These are phyloP conservation scores for Cadophora malorum DNA, from an alignment of 2,329 filamentous ascomycete species.

Conservation along the genomic window DNA sequence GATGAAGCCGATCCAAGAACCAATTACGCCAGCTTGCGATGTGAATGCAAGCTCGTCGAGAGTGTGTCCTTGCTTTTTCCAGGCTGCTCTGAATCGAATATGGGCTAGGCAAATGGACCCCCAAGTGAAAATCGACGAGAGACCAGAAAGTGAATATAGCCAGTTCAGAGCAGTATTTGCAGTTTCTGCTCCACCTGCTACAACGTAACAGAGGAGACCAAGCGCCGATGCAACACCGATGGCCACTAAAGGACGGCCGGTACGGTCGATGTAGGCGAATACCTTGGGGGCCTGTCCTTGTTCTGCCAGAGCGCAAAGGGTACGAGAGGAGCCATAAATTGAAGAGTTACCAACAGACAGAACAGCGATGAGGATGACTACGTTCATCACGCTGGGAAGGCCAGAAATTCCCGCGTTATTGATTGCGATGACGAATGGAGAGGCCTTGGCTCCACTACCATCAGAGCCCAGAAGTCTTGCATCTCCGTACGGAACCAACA, in stretches of 20 bases:
- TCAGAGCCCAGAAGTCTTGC: slow-evolving; percentile 46
- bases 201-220: slow-evolving; percentile 55
- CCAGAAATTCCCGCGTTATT: slow-evolving; percentile 58
- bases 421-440: slow-evolving; percentile 65
- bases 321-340: slow-evolving; percentile 65
- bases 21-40: slow-evolving; percentile 63
- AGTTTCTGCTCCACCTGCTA: slow-evolving; percentile 56
- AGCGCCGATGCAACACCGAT: slow-evolving; percentile 47
- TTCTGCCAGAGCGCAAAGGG: slow-evolving; percentile 63
- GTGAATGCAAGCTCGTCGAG: slow-evolving; percentile 71
- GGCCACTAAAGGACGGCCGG: slow-evolving; percentile 60
- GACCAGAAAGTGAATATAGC: slow-evolving; percentile 68
- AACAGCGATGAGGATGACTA: slow-evolving; percentile 64
- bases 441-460: slow-evolving; percentile 49
- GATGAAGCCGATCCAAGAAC: slow-evolving; percentile 66
- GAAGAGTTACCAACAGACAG: slow-evolving; percentile 64
- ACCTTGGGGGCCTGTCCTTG: slow-evolving; percentile 64
- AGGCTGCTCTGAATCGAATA: slow-evolving; percentile 70
- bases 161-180: slow-evolving; percentile 63
- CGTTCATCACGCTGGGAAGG: slow-evolving; percentile 64
- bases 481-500: slow-evolving; percentile 55
- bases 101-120: slow-evolving; percentile 69
- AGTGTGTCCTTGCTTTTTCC: slow-evolving; percentile 61
- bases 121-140: slow-evolving; percentile 67
- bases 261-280: slow-evolving; percentile 63